These are phyloP conservation scores for Metrosideros polymorpha DNA, from an alignment of 441 rosid species.

Conservation along the genomic window DNA sequence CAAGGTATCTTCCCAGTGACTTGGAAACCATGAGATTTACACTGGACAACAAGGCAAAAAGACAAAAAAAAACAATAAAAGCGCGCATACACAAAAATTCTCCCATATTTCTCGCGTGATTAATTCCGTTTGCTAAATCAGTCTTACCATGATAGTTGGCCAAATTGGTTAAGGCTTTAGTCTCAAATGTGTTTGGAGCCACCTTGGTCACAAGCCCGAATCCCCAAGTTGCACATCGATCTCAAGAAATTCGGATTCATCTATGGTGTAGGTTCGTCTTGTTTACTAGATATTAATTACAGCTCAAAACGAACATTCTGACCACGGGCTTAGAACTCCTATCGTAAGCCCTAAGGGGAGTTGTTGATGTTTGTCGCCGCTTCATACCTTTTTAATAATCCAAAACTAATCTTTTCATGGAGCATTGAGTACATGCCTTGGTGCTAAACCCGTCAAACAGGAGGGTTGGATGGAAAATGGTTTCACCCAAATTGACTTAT, in stretches of 20 bases:
- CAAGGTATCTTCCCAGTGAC: background rate
- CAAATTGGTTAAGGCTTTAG: background rate
- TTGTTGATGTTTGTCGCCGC: background rate
- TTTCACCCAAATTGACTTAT: too few relatives aligned
- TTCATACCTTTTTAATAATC: background rate
- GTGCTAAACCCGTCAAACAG: too few relatives aligned
- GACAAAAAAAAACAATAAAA: too few relatives aligned
- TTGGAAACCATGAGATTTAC: background rate
- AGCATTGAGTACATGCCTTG: background rate
- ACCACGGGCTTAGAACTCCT: fast-evolving
- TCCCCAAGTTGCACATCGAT: background rate
- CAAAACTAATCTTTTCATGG: background rate
- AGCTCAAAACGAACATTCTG: fast-evolving
- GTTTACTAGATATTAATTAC: background rate
- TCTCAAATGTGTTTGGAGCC: background rate
- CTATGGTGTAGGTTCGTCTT: too few relatives aligned
- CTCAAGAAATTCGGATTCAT: background rate
- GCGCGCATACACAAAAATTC: too few relatives aligned
- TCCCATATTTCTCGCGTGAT: too few relatives aligned
- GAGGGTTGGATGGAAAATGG: too few relatives aligned
- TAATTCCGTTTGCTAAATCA: too few relatives aligned
- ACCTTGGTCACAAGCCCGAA: background rate
- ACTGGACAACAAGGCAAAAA: background rate
- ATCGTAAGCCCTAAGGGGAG: fast-evolving
- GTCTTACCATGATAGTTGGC: background rate